A percentile compares a stretch with the other conserved stretches of the same genome.
These are phyloP conservation scores for Podaxis sp. DNA, from an alignment of 768 basidiomycete species.

Conservation along the genomic window DNA sequence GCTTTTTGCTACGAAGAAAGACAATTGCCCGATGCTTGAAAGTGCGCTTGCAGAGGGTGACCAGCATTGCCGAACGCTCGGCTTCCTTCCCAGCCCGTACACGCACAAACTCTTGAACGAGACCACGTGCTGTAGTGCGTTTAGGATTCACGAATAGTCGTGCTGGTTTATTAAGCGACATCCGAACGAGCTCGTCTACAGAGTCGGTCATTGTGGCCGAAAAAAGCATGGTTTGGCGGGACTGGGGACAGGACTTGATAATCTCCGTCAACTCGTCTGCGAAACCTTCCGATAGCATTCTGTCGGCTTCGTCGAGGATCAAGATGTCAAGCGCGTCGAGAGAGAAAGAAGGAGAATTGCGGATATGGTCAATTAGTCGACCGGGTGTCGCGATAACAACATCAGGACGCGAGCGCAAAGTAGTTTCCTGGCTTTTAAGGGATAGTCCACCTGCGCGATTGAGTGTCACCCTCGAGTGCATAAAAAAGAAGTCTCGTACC, in stretches of 20 bases:
- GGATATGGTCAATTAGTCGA: slow-evolving; percentile 95
- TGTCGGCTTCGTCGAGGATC: slow-evolving; percentile 95
- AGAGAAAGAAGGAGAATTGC: slow-evolving; percentile 91
- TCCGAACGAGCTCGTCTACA: slow-evolving; percentile 88
- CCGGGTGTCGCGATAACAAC: slow-evolving; percentile 96
- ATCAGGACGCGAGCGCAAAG: slow-evolving; percentile 86
- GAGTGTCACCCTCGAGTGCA: slow-evolving; percentile 13
- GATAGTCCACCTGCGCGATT: slow-evolving; percentile 77
- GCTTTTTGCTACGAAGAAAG: slow-evolving; percentile 94
- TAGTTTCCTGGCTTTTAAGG: slow-evolving; percentile 86
- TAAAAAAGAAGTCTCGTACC: slow-evolving; percentile 49
- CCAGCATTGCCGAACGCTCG: slow-evolving; percentile 75
- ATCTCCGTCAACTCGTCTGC: slow-evolving; percentile 94
- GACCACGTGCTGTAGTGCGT: slow-evolving; percentile 77
- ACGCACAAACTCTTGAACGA: slow-evolving; percentile 94
- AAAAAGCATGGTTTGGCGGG: slow-evolving; percentile 97
- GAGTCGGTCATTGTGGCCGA: slow-evolving; percentile 99
- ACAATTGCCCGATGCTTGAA: slow-evolving; percentile 85
- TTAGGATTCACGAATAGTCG: slow-evolving; percentile 96
- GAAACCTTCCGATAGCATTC: slow-evolving; percentile 96
- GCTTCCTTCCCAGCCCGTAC: slow-evolving; percentile 78
- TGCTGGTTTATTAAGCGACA: slow-evolving; percentile 91
- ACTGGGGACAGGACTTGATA: slow-evolving; percentile 82
- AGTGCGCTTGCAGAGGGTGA: slow-evolving; percentile 83
- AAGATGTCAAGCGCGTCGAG: slow-evolving; percentile 92